phyloP scores from a whole-genome alignment of 2,329 filamentous ascomycete genomes.

The Xylariaceae sp. region DNA sequence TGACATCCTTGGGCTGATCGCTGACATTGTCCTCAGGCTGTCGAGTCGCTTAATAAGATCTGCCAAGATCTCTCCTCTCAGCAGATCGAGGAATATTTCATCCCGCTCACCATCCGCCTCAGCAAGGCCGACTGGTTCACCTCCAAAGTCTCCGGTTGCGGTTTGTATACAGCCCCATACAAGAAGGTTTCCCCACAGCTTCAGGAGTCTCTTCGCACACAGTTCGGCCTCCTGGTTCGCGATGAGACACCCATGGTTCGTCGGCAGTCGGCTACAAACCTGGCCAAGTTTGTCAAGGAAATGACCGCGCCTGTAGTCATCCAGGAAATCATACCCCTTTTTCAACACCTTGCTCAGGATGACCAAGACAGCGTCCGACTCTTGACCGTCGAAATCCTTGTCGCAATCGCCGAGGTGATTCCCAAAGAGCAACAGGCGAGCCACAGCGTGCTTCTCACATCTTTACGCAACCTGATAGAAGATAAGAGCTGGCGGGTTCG shows the following conservation, averaged over 20 bases:
- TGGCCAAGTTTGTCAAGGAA: constrained; percentile 96
- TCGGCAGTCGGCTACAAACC: constrained; percentile 91
- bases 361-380: constrained; percentile 97
- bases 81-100: constrained; percentile 96
- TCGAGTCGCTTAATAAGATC: constrained; percentile 99
- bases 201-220: constrained; percentile 86
- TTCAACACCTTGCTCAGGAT: constrained; percentile 92
- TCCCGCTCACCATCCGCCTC: constrained; percentile 89
- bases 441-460: constrained; percentile 87
- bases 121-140: constrained; percentile 99
- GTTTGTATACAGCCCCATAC: constrained; percentile 91
- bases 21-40: constrained; percentile 58
- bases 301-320: constrained; percentile 90
- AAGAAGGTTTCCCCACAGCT: constrained; percentile 81
- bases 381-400: constrained; percentile 92
- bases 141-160: constrained; percentile 96
- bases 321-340: constrained; percentile 98
- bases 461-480: constrained; percentile 88
- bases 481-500: constrained; percentile 99
- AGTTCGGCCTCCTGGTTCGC: constrained; percentile 89
- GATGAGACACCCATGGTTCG: constrained; percentile 99
- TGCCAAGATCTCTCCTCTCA: constrained; percentile 84
- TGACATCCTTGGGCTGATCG: constrained; percentile 12
- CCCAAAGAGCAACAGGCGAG: constrained; percentile 97
- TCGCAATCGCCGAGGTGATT: constrained; percentile 93